Conservation (phyloP, 106 monocot genomes). For the Iris macrosiphon region DNA sequence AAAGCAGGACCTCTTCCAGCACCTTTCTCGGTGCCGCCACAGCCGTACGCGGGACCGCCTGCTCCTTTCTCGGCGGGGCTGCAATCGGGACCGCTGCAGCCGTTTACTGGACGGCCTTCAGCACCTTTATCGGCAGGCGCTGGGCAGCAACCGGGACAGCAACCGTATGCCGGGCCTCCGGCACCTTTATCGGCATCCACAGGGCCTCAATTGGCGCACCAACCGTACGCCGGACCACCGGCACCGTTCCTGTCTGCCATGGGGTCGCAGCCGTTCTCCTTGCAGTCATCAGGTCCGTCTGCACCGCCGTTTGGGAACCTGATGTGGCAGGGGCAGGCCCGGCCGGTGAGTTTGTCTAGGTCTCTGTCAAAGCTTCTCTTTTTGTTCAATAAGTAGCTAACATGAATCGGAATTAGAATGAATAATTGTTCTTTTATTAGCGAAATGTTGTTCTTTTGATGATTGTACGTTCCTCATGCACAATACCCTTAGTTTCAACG, state of each 20-base stretch:
- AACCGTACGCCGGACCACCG: neutral
- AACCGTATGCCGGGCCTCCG: slow-evolving; percentile 14
- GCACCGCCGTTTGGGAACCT: slow-evolving; percentile 7
- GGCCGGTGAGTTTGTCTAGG: neutral
- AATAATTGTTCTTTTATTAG: too few species aligned
- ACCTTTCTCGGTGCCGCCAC: neutral
- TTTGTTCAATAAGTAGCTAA: too few species aligned
- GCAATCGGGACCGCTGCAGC: neutral
- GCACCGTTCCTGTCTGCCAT: too few species aligned
- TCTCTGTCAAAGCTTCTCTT: neutral
- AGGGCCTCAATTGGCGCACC: slow-evolving; percentile 13
- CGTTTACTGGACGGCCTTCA: too few species aligned
- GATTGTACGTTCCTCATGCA: too few species aligned
- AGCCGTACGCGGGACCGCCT: slow-evolving; percentile 1
- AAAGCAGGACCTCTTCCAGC: neutral
- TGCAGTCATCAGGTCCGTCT: neutral
- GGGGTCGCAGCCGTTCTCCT: too few species aligned
- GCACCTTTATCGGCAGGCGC: too few species aligned
- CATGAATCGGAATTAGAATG: too few species aligned
- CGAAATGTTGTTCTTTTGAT: too few species aligned
- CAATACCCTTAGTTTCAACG: too few species aligned
- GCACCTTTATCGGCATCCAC: slow-evolving; percentile 31
- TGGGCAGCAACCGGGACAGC: too few species aligned
- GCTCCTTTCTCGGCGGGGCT: neutral
- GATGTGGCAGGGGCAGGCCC: neutral